phyloP scores from a whole-genome alignment of 2,329 filamentous ascomycete species.

The Arthrobotrys sinensis region DNA sequence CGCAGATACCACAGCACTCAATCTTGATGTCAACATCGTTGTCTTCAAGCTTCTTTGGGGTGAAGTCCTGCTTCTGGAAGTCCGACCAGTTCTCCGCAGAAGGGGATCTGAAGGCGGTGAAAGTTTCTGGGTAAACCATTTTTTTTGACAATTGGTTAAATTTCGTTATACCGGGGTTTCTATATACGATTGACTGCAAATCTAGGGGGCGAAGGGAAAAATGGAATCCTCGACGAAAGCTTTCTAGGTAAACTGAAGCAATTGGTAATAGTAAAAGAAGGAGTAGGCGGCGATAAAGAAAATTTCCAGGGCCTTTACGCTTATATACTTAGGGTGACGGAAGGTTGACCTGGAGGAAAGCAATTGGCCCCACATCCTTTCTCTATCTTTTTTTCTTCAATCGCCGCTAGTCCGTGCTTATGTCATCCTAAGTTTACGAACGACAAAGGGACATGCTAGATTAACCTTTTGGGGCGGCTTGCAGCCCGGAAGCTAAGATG shows the following conservation, averaged over 20 bases:
- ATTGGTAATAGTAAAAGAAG: slow-evolving; percentile 18
- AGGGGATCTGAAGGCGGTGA: slow-evolving; percentile 48
- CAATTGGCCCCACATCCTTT: slow-evolving; percentile 45
- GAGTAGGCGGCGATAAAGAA: slow-evolving; percentile 27
- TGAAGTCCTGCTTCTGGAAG: slow-evolving; percentile 70
- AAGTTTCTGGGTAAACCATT: slow-evolving; percentile 60
- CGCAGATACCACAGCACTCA: slow-evolving; percentile 83
- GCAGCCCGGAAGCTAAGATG: slow-evolving; percentile 42
- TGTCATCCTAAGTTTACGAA: slow-evolving; percentile 33
- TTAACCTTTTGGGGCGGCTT: slow-evolving; percentile 34
- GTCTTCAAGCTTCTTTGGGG: slow-evolving; percentile 87
- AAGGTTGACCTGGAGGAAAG: slow-evolving; percentile 13
- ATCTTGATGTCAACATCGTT: slow-evolving; percentile 91
- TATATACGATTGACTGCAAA: neutral
- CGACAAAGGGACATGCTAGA: neutral
- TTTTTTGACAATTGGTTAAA: slow-evolving; percentile 23
- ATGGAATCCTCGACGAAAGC: slow-evolving; percentile 10
- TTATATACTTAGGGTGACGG: slow-evolving; percentile 33
- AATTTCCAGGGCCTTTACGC: slow-evolving; percentile 27
- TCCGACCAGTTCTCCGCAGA: slow-evolving; percentile 49
- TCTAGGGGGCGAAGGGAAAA: neutral
- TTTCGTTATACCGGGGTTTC: neutral
- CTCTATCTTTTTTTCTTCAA: slow-evolving; percentile 16
- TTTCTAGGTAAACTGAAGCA: slow-evolving; percentile 26
- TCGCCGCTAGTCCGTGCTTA: slow-evolving; percentile 52